These are phyloP conservation scores for Talaromyces thailandensis DNA, from an alignment of 495 filamentous ascomycete species.

Conservation along the genomic window DNA sequence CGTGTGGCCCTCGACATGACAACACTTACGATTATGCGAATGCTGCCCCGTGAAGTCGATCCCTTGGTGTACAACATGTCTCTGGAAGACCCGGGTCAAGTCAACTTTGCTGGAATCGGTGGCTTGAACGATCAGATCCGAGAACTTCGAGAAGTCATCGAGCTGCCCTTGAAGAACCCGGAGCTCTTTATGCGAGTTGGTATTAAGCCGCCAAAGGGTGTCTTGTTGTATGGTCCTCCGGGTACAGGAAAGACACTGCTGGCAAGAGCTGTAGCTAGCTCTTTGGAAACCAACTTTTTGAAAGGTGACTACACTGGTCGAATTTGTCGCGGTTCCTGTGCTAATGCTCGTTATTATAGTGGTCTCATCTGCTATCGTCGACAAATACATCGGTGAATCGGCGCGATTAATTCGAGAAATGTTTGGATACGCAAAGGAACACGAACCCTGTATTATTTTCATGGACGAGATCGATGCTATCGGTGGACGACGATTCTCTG, in stretches of 20 bases:
- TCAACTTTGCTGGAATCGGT: conserved; percentile 98
- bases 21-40: conserved; percentile 99
- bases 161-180: conserved; percentile 96
- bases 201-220: conserved; percentile 98
- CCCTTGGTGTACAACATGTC: conserved; percentile 99
- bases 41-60: conserved; percentile 97
- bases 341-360: conserved; percentile 44
- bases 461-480: conserved; percentile 99
- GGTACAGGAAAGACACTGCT: conserved; percentile 96
- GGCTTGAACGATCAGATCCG: conserved; percentile 98
- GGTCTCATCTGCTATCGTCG: conserved; percentile 98
- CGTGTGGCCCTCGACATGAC: conserved; percentile 99
- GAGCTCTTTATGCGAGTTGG: conserved; percentile 95
- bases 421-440: conserved; percentile 99
- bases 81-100: conserved; percentile 92
- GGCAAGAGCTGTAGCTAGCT: conserved; percentile 92
- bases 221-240: conserved; percentile 93
- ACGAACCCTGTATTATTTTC: conserved; percentile 99
- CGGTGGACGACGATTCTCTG: conserved; percentile 93
- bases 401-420: conserved; percentile 97
- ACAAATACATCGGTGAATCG: conserved; percentile 99
- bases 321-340: neutral
- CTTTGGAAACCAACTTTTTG: conserved; percentile 95
- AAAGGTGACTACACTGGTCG: conserved; percentile 55
- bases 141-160: conserved; percentile 96